These are phyloP conservation scores for Yamadazyma membranifaciens DNA, from an alignment of 1,139 yeast species.

Conservation along the genomic window DNA sequence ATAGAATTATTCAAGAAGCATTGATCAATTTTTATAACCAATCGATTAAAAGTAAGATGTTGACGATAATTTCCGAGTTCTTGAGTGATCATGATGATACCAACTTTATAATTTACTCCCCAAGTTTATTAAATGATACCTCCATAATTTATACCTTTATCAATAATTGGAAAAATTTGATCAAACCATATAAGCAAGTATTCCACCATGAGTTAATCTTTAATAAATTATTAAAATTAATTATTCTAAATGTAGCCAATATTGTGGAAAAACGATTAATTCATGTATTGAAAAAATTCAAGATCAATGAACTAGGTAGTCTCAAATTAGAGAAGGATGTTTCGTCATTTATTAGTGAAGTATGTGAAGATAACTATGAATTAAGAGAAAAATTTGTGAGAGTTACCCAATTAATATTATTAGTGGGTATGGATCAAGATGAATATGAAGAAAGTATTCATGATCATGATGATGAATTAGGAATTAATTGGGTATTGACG, in stretches of 20 bases:
- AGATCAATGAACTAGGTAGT: conserved; percentile 79
- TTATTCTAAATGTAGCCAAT: conserved; percentile 52
- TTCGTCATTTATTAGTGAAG: conserved; percentile 66
- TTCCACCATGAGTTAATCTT: conserved; percentile 50
- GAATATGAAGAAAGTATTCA: conserved; percentile 52
- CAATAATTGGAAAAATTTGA: conserved; percentile 60
- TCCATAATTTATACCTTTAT: conserved; percentile 45
- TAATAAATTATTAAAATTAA: conserved; percentile 46
- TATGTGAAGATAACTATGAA: conserved; percentile 61
- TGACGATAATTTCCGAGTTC: conserved; percentile 49
- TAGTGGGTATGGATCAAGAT: conserved; percentile 82
- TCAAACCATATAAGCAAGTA: conserved; percentile 62
- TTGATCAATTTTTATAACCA: conserved; percentile 58
- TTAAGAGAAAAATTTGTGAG: conserved; percentile 76
- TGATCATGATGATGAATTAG: conserved; percentile 40
- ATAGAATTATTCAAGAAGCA: conserved; percentile 51
- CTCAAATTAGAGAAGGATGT: conserved; percentile 82
- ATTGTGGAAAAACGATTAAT: conserved; percentile 69
- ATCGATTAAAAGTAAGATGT: conserved; percentile 50
- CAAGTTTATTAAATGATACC: conserved; percentile 30
- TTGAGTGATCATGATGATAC: conserved; percentile 52
- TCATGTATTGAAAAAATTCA: conserved; percentile 53
- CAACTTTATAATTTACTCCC: conserved; percentile 32
- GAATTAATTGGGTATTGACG: conserved; percentile 77
- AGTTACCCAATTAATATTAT: conserved; percentile 78